A percentile compares a stretch with the other conserved stretches of the same genome.
Conservation (phyloP, 352 stramenopile species). For the Phytophthora cryptogea region DNA sequence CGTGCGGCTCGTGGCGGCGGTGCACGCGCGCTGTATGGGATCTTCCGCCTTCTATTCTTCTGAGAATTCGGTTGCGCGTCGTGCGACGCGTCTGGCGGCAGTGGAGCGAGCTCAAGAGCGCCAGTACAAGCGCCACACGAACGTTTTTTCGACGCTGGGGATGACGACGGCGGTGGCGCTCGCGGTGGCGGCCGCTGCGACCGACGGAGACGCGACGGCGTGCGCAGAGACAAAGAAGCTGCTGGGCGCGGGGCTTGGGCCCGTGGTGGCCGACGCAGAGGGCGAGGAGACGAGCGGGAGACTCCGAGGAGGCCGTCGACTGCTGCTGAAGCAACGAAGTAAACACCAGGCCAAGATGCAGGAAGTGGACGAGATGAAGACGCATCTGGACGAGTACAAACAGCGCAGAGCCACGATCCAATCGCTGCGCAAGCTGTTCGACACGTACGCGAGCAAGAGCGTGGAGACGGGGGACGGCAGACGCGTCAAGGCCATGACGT, state of each 20-base stretch:
- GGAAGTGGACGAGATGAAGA: conserved; percentile 70
- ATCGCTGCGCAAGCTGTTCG: conserved; percentile 57
- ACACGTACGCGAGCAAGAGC: conserved; percentile 59
- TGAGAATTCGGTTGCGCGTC: neutral
- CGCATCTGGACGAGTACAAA: conserved; percentile 71
- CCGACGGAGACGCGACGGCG: conserved; percentile 9
- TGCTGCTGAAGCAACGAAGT: conserved; percentile 64
- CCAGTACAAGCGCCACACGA: conserved; percentile 2
- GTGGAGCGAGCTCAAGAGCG: neutral
- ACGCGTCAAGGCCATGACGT: conserved; percentile 62
- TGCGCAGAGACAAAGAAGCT: conserved; percentile 17
- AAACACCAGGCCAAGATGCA: conserved; percentile 64
- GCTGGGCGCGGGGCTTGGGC: conserved; percentile 2
- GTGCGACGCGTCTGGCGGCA: neutral
- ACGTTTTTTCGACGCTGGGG: conserved; percentile 5
- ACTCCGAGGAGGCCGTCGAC: conserved; percentile 30
- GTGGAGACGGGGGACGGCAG: conserved; percentile 32
- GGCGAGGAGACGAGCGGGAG: conserved; percentile 22
- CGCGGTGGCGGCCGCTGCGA: conserved; percentile 6
- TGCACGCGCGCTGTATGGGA: neutral
- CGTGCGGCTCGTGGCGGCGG: conserved; percentile 5
- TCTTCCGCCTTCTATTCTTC: neutral
- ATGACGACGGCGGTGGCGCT: conserved; percentile 17
- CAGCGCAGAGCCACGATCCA: conserved; percentile 35
- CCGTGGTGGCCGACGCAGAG: conserved; percentile 4